phyloP scores from a whole-genome alignment of 257 asterid genomes.

The Solanum phureja region DNA sequence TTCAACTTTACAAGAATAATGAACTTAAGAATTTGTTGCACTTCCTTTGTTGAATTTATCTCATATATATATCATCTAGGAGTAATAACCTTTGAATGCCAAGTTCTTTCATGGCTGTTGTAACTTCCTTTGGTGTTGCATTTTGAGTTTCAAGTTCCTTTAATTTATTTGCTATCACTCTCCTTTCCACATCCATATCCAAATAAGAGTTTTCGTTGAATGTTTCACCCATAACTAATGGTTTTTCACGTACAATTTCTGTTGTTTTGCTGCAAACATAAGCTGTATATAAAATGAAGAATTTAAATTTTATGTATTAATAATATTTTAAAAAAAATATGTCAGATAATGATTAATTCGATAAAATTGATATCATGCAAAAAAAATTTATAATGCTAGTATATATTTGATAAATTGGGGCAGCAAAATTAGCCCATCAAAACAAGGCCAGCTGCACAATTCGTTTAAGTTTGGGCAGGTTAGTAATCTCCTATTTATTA shows the following conservation, averaged over 20 bases:
- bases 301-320: not conserved
- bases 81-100: slow-evolving; percentile 36
- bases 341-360: not conserved
- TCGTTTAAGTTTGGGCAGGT: too few relatives aligned
- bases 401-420: not conserved
- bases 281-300: slow-evolving; percentile 1
- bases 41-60: too few relatives aligned
- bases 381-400: too few relatives aligned
- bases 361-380: too few relatives aligned
- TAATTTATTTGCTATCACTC: slow-evolving; percentile 21
- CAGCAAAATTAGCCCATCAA: too few relatives aligned
- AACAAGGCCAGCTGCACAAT: too few relatives aligned
- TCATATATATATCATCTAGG: too few relatives aligned
- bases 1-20: not conserved
- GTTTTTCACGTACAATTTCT: slow-evolving; percentile 30
- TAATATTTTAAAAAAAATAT: too few relatives aligned
- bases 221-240: slow-evolving; percentile 33
- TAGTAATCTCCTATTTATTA: not conserved
- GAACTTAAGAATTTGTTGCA: not conserved
- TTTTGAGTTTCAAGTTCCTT: slow-evolving; percentile 18
- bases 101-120: slow-evolving; percentile 35
- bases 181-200: slow-evolving; percentile 32
- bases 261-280: slow-evolving; percentile 31
- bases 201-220: slow-evolving; percentile 18
- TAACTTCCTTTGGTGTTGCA: slow-evolving; percentile 17